These are phyloP conservation scores for Pyricularia grisea DNA, from an alignment of 2,329 filamentous ascomycete species.

Conservation along the genomic window DNA sequence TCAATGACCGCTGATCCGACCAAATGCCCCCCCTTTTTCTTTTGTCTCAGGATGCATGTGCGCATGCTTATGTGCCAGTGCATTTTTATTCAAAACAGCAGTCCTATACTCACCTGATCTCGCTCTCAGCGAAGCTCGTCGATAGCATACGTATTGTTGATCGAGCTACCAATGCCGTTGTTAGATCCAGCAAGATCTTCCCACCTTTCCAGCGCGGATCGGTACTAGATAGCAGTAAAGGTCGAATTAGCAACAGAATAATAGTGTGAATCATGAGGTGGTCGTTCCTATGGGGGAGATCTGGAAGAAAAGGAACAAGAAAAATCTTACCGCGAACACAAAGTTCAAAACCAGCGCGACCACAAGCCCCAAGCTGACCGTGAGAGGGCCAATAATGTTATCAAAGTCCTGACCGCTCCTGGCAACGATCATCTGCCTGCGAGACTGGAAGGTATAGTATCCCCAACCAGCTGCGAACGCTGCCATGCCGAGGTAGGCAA, in stretches of 20 bases:
- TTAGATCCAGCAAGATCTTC: background rate
- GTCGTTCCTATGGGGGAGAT: background rate
- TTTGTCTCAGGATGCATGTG: no score
- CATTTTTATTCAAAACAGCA: background rate
- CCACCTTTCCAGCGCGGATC: conserved; percentile 12
- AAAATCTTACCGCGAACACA: conserved; percentile 60
- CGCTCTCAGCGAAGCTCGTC: background rate
- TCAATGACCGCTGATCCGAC: background rate
- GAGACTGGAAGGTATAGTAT: conserved; percentile 68
- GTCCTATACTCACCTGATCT: background rate
- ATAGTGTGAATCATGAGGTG: background rate
- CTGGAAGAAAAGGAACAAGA: background rate
- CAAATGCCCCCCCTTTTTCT: background rate
- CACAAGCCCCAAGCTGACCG: conserved; percentile 72
- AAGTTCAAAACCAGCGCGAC: conserved; percentile 80
- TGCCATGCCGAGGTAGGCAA: conserved; percentile 74
- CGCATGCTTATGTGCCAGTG: no score
- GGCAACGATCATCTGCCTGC: conserved; percentile 70
- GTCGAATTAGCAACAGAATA: background rate
- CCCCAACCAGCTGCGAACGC: conserved; percentile 82
- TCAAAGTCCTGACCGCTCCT: conserved; percentile 91
- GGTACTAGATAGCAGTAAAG: conserved; percentile 7
- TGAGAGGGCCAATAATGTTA: conserved; percentile 72
- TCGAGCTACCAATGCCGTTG: background rate
- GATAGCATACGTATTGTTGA: background rate